Conservation (phyloP, 441 rosid genomes). For the Croton laevigatus region DNA sequence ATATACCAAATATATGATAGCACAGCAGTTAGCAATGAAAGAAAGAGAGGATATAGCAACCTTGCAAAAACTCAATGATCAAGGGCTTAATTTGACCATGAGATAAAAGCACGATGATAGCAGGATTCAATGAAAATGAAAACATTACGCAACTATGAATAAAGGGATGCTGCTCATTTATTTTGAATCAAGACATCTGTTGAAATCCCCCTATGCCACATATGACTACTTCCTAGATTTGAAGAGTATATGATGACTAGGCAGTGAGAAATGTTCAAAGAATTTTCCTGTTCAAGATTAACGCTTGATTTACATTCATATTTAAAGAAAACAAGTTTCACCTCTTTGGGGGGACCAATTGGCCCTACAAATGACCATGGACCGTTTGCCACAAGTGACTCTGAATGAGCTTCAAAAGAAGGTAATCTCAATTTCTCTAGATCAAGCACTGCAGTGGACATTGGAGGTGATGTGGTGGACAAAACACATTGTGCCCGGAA, state of each 20-base stretch:
- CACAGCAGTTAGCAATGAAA: neutral
- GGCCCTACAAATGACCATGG: constrained; percentile 62
- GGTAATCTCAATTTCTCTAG: constrained; percentile 78
- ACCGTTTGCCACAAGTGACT: constrained; percentile 42
- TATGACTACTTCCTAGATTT: neutral
- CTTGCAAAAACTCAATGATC: neutral
- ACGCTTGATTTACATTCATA: neutral
- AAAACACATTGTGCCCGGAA: constrained; percentile 67
- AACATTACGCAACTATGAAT: neutral
- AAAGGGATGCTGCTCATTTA: neutral
- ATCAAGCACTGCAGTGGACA: constrained; percentile 56
- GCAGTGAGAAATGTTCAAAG: neutral
- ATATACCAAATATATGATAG: neutral
- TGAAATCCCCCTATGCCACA: neutral
- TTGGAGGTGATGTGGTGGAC: constrained; percentile 52
- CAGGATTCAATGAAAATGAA: constrained; percentile 1
- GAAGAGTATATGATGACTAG: neutral
- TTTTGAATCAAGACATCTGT: constrained; percentile 5
- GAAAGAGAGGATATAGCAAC: neutral
- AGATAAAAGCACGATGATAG: neutral
- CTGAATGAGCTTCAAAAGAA: constrained; percentile 55
- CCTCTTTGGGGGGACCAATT: constrained; percentile 58
- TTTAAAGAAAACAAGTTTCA: constrained; percentile 23
- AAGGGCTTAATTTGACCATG: neutral
- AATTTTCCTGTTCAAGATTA: neutral